Evolutionary conservation across 2,329 filamentous ascomycete genomes (phyloP), one percentile per base, ranked within the genome.

Genomic region (Exophiala alcalophila): DNA sequence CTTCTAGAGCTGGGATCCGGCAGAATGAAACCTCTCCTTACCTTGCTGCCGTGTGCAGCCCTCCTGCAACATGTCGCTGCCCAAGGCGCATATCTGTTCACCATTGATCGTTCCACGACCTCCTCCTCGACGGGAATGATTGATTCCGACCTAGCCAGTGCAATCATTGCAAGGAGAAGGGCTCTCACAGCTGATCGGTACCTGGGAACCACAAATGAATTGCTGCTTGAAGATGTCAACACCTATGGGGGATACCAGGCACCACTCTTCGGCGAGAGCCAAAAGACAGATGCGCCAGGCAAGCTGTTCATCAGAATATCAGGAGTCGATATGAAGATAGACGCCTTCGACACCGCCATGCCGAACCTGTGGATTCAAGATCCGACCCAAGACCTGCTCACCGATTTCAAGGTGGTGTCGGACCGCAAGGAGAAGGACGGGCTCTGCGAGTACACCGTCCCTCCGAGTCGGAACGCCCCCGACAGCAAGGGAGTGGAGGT

Each of bases 201-300:
- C 20, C 53, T 67, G 23, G 58, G 61, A 18, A 53, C 51, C 27
- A 59, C 62, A 34, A 66, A 73, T 44, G 70, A 77, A 28, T 64
- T 65, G 25, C 72, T 76, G 6, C 63, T 86, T 26, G 65, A 69
- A 34, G 65, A 77, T 53, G 67, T 88, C 57, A 78, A 80, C 57
- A 66, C 66, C 35, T 84, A 79, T 61, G 81, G 80, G 49, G 77
- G 74, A 49, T 58, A 65, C 20, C 63, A 73, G 5, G 54, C 65
- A 40, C 61, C 69, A 14, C 64, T 86, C 23, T 80, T 86, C 54
- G 64, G 62, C 30, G 63, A 58, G 18, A 32, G 45, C 16, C 27
- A 38, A 18, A 39, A 40, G 12, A 36, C 41, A 20, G 53, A 60
- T 7, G 31, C 44, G 5, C 50, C 57, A 30, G 65, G 57, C 16